These are phyloP conservation scores for Psilocybe mexicana DNA, from an alignment of 1,284 basidiomycete genomes.

Conservation along the genomic window DNA sequence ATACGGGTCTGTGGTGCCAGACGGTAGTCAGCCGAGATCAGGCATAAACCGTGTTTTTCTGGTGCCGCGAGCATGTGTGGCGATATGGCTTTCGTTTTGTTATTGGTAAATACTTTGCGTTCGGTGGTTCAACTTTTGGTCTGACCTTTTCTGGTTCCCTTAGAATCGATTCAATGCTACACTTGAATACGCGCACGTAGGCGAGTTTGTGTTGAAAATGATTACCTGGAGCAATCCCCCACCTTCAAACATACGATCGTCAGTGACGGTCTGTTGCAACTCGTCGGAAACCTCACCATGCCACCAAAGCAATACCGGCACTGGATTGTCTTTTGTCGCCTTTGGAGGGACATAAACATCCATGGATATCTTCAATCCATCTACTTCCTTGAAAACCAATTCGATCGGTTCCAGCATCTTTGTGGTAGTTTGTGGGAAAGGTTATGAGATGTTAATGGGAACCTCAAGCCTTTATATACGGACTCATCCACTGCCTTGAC, in stretches of 20 bases:
- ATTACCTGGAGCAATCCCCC: constrained; percentile 27
- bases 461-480: too few relatives aligned
- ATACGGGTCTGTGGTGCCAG: constrained; percentile 40
- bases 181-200: background rate
- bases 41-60: constrained; percentile 31
- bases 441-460: too few relatives aligned
- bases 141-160: constrained; percentile 1
- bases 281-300: constrained; percentile 29
- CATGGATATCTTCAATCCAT: constrained; percentile 35
- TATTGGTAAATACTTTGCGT: background rate
- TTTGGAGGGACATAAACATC: constrained; percentile 36
- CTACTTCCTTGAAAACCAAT: constrained; percentile 31
- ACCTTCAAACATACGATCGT: constrained; percentile 11
- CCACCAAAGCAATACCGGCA: constrained; percentile 38
- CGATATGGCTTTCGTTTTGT: constrained; percentile 23
- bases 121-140: background rate
- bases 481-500: too few relatives aligned
- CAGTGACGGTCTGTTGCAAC: background rate
- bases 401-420: constrained; percentile 27
- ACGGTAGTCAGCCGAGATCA: constrained; percentile 39
- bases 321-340: constrained; percentile 29
- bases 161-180: background rate
- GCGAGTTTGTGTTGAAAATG: background rate
- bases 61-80: constrained; percentile 37
- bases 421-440: too few relatives aligned